These are phyloP conservation scores for Solanum lycopersicoides DNA, from an alignment of 257 asterid genomes.

Conservation along the genomic window DNA sequence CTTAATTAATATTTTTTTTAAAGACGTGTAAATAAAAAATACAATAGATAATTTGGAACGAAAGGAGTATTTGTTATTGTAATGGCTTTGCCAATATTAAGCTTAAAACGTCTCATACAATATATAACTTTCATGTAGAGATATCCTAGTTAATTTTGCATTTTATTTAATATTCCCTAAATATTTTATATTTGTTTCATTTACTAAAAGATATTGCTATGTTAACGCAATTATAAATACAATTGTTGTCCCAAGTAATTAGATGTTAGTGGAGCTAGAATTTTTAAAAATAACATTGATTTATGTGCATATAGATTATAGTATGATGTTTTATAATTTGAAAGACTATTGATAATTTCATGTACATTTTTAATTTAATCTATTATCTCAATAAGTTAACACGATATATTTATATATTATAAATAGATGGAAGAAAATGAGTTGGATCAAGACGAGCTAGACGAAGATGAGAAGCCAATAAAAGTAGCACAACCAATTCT, in stretches of 20 bases:
- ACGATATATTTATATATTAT: neutral
- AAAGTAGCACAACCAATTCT: slow-evolving; percentile 44
- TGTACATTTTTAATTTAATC: neutral
- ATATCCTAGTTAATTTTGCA: neutral
- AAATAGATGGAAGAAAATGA: neutral
- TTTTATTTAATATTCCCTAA: neutral
- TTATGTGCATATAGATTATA: neutral
- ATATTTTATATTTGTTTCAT: neutral
- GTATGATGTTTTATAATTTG: no score
- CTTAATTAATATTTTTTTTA: no score
- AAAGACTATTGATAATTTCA: neutral
- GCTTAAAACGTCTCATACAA: neutral
- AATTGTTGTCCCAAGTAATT: neutral
- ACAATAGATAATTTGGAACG: no score
- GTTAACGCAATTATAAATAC: neutral
- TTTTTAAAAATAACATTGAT: no score
- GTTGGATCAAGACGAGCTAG: neutral
- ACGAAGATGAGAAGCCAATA: slow-evolving; percentile 20
- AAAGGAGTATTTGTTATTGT: neutral
- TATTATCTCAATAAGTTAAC: neutral
- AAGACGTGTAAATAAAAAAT: no score
- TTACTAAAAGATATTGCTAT: neutral
- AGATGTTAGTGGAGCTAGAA: neutral
- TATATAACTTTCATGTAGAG: neutral
- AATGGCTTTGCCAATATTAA: neutral